Base-by-base conservation (phyloP, 1,139 yeast species). In the Fermentozyma sake region DNA sequence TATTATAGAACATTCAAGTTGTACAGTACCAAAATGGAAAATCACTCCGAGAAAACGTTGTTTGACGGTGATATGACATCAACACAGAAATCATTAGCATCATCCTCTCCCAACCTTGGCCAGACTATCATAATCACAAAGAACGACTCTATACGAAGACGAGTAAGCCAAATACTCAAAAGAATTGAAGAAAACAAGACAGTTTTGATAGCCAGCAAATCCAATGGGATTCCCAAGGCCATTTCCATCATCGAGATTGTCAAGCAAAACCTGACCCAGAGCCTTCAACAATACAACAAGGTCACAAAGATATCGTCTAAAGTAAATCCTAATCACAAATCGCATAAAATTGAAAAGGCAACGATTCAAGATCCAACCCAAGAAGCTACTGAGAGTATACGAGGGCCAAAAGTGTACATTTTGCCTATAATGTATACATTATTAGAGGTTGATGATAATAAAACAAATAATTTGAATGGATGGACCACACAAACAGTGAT, bases 201-300 rank as follows among this genome's bases (percentile, higher is more conserved):
- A 2, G 33, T 45, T 7, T 18, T 54, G 14, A 19, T 55, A 14
- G 35, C 38, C 2, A 42, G 47, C 20, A 40, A 34, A 15, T 40
- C 59, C 2, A 39, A 31, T 8, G 41, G 47, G 2, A 42, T 55
- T 4, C 38, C 48, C n/a, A 57, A 57, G 32, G 30, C 50, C 17
- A 39, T 57, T 8, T 42, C 58, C 4, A 41, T 56, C 5, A 38
- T 48, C 9, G 61, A 57, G 29, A 55, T 57, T n/a, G 46, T 39
- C 9, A 56, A 55, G 27, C 33, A 31, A 16, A 17, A 27, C 20
- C 8, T 23, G 7, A 11, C 20, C 6, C 14, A 25, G 22, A 13
- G 17, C 15, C 10, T 30, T n/a, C 18, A 18, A 5, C 48, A 43
- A 21, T 35, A 20, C 27, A 43, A 43, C 27, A 40, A 35, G 24